Percentiles rank a stretch among this genome's conserved stretches.
phyloP scores from a whole-genome alignment of 768 basidiomycete genomes.

The Podaxis mareebaensis region DNA sequence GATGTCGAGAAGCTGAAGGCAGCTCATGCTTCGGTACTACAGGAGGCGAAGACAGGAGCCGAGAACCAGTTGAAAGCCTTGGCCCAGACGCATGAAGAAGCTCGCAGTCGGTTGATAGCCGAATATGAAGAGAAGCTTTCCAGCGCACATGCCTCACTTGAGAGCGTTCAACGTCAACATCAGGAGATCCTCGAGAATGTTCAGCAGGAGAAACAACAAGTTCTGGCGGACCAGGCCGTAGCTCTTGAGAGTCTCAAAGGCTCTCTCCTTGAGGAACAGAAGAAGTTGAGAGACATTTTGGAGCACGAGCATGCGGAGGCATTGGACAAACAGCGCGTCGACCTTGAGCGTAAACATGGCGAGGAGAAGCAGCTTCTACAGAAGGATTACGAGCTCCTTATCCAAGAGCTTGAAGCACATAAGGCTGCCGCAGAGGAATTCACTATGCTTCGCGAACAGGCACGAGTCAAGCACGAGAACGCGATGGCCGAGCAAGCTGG shows the following conservation, averaged over 20 bases:
- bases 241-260: constrained; percentile 41
- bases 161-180: constrained; percentile 38
- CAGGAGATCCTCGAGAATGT: constrained; percentile 35
- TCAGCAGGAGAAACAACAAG: constrained; percentile 36
- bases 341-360: constrained; percentile 3
- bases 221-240: constrained; percentile 17
- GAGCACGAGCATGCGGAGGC: constrained; percentile 6
- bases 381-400: constrained; percentile 48
- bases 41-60: constrained; percentile 25
- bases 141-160: constrained; percentile 39
- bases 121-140: constrained; percentile 51
- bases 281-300: constrained; percentile 22
- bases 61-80: constrained; percentile 32
- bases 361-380: constrained; percentile 47
- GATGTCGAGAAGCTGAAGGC: constrained; percentile 51
- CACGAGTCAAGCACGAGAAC: constrained; percentile 42
- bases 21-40: constrained; percentile 45
- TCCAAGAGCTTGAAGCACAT: constrained; percentile 61
- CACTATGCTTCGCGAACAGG: constrained; percentile 44
- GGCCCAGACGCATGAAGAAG: constrained; percentile 41
- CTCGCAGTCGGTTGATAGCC: constrained; percentile 37
- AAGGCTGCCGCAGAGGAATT: constrained; percentile 56
- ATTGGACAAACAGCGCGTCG: background rate
- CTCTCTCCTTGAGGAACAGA: constrained; percentile 40
- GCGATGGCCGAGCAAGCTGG: constrained; percentile 51